Percentiles rank a stretch among this genome's conserved stretches.
Conservation (phyloP, 1,284 basidiomycete species). For the Pseudozyma hubeiensis region DNA sequence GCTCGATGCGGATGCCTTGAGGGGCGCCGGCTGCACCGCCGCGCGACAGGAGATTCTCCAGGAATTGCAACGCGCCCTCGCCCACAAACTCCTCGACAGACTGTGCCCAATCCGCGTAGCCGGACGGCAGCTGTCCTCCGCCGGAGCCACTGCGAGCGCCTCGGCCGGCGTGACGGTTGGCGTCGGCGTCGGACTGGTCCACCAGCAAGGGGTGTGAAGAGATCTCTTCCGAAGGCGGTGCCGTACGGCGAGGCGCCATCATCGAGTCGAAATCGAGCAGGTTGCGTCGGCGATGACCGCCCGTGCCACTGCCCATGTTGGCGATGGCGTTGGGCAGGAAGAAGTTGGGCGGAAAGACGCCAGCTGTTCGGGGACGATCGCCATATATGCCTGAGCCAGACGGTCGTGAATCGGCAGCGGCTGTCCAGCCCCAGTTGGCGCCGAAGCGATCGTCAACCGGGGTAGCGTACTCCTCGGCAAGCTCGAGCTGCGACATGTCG, state of each 20-base stretch:
- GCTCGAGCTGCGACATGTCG: slow-evolving; percentile 59
- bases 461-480: slow-evolving; percentile 53
- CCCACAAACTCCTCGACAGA: slow-evolving; percentile 86
- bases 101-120: slow-evolving; percentile 71
- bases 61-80: slow-evolving; percentile 81
- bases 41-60: slow-evolving; percentile 78
- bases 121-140: slow-evolving; percentile 26
- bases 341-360: slow-evolving; percentile 51
- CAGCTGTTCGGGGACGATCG: slow-evolving; percentile 26
- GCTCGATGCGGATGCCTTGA: slow-evolving; percentile 60
- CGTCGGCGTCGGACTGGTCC: slow-evolving; percentile 70
- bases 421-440: slow-evolving; percentile 66
- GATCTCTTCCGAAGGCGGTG: slow-evolving; percentile 40
- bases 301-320: slow-evolving; percentile 25
- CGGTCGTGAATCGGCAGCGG: slow-evolving; percentile 21
- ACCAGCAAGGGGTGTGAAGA: slow-evolving; percentile 84
- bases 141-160: slow-evolving; percentile 11
- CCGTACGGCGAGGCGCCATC: slow-evolving; percentile 41
- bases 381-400: slow-evolving; percentile 16
- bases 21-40: slow-evolving; percentile 31
- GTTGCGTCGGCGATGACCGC: slow-evolving; percentile 40
- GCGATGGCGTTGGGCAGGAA: slow-evolving; percentile 47
- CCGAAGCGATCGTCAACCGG: slow-evolving; percentile 64
- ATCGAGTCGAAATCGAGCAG: slow-evolving; percentile 51
- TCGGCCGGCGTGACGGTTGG: slow-evolving; percentile 32